Evolutionary conservation across 2,329 filamentous ascomycete species (phyloP).

Genomic region (Cladosporium sp.): DNA sequence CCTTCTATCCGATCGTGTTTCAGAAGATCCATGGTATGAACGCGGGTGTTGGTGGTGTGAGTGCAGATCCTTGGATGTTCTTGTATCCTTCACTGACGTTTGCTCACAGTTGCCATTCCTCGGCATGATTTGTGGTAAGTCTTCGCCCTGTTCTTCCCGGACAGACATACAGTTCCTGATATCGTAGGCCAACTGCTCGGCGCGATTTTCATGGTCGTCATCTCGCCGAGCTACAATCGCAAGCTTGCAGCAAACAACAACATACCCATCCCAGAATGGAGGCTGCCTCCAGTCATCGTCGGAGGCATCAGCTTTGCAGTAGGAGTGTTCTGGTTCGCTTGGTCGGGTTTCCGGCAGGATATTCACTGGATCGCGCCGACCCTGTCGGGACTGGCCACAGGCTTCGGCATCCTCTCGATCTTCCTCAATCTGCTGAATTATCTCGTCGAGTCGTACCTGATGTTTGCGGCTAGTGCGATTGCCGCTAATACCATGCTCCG

Average conservation of each 20-base stretch:
- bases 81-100: neutral
- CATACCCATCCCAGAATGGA: conserved; percentile 55
- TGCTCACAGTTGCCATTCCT: conserved; percentile 37
- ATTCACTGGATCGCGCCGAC: conserved; percentile 38
- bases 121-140: conserved; percentile 28
- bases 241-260: conserved; percentile 43
- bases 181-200: conserved; percentile 24
- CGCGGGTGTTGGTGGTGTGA: conserved; percentile 34
- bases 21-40: conserved; percentile 38
- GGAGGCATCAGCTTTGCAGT: conserved; percentile 41
- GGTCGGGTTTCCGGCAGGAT: conserved; percentile 29
- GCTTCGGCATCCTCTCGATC: conserved; percentile 55
- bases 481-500: conserved; percentile 54
- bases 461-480: conserved; percentile 52
- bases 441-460: conserved; percentile 56
- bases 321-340: conserved; percentile 35
- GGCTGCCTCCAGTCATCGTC: conserved; percentile 50
- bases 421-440: conserved; percentile 58
- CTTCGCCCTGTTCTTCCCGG: too few species aligned
- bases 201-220: conserved; percentile 24
- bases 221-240: conserved; percentile 26
- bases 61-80: neutral
- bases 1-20: conserved; percentile 45
- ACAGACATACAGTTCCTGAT: too few species aligned
- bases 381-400: conserved; percentile 48